phyloP scores from a whole-genome alignment of 2,329 filamentous ascomycete genomes.

The Scedosporium dehoogii region DNA sequence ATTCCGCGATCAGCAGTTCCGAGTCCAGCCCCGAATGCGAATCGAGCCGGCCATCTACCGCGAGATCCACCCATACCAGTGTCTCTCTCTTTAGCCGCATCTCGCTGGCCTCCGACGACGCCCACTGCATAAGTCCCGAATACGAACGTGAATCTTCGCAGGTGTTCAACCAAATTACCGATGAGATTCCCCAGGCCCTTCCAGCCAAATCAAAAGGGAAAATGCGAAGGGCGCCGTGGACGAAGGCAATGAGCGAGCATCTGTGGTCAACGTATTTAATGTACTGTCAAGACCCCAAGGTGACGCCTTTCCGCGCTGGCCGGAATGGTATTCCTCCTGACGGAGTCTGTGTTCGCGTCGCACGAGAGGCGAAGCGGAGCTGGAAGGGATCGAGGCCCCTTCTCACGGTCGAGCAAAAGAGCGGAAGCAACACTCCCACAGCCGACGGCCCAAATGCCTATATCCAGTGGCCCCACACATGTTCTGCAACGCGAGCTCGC shows the following conservation, averaged over 20 bases:
- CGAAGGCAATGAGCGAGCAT: slow-evolving; percentile 54
- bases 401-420: slow-evolving; percentile 26
- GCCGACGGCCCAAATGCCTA: slow-evolving; percentile 35
- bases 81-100: slow-evolving; percentile 46
- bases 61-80: slow-evolving; percentile 49
- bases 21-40: slow-evolving; percentile 51
- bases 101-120: slow-evolving; percentile 46
- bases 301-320: slow-evolving; percentile 55
- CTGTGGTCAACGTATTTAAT: slow-evolving; percentile 56
- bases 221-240: slow-evolving; percentile 48
- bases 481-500: slow-evolving; percentile 50
- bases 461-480: slow-evolving; percentile 55
- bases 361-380: slow-evolving; percentile 54
- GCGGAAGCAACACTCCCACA: slow-evolving; percentile 47
- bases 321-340: slow-evolving; percentile 55
- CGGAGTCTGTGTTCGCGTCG: slow-evolving; percentile 54
- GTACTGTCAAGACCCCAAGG: slow-evolving; percentile 57
- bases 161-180: neutral
- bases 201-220: slow-evolving; percentile 16
- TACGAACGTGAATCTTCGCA: slow-evolving; percentile 7
- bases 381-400: slow-evolving; percentile 51
- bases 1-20: slow-evolving; percentile 44
- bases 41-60: slow-evolving; percentile 49
- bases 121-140: slow-evolving; percentile 41
- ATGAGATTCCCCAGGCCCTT: neutral